These are phyloP conservation scores for Fusarium praegraminearum DNA, from an alignment of 2,329 filamentous ascomycete species.

Conservation along the genomic window DNA sequence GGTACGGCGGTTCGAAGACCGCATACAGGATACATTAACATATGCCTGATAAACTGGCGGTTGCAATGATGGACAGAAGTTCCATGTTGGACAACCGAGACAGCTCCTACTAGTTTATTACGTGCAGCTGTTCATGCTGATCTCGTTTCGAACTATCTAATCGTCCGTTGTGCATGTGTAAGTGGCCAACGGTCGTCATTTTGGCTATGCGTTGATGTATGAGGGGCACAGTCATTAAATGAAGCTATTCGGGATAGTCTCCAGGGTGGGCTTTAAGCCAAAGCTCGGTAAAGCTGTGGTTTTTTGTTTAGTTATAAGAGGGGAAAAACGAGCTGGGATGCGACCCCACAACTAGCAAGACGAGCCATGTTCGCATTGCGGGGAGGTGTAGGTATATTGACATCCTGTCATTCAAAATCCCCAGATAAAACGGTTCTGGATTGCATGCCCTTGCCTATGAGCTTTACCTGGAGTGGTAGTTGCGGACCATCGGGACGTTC, in stretches of 20 bases:
- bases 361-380: constrained; percentile 29
- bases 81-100: background rate
- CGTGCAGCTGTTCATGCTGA: background rate
- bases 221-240: background rate
- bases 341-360: constrained; percentile 28
- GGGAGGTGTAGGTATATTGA: constrained; percentile 23
- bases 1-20: constrained; percentile 15
- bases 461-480: constrained; percentile 20
- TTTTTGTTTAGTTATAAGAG: constrained; percentile 18
- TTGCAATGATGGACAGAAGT: background rate
- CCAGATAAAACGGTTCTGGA: constrained; percentile 9
- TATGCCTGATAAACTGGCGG: background rate
- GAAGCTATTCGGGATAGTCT: constrained; percentile 29
- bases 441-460: constrained; percentile 19
- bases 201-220: background rate
- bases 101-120: background rate
- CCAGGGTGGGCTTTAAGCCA: constrained; percentile 18
- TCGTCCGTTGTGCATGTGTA: background rate
- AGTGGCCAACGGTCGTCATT: background rate
- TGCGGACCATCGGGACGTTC: constrained; percentile 27
- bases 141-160: background rate
- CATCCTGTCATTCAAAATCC: background rate
- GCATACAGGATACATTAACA: constrained; percentile 1
- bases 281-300: constrained; percentile 22
- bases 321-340: constrained; percentile 5